Base-by-base conservation (phyloP, 164 flowering plant genomes). In the Vitis riparia region DNA sequence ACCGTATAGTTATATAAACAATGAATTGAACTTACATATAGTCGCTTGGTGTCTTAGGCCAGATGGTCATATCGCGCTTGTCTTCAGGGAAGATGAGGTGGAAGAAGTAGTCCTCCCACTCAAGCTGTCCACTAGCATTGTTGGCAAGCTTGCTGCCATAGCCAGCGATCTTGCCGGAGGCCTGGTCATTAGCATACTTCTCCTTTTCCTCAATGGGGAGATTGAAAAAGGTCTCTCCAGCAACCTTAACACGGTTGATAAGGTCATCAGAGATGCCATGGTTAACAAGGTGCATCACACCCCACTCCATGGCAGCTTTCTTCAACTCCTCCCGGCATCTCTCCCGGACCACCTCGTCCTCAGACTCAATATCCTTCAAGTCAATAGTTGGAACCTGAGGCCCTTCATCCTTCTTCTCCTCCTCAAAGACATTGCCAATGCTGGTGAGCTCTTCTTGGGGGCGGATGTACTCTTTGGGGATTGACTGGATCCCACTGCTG, bases 71-170 rank as follows among this genome's bases (percentile, higher is more conserved):
- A 63, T 91, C 89, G 2, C 91, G 76, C 78, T 91, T 89, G 19
- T 86, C 89, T 71, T 90, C 96, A 0, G 99, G 97, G 75, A 49
- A 88, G 16, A 78, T 65, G 59, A 83, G 83, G 71, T 94, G 99
- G 78, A 92, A 94, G 80, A 89, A 91, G 66, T 94, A 91, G 70
- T 94, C 99, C 78, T 89, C 95, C 98, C 98, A 94, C 82, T 94
- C 98, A n/a, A 89, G 91, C 74, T 81, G 89, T 6, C 95, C 97
- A 50, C 87, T 78, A 11, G 88, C 88, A 68, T 81, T 89, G 70
- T 91, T 95, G 0, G 96, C 97, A 0, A 95, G 85, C 84, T 95
- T 92, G 83, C 98, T 95, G 0, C 98, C 99, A 55, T 95, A 95
- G 5, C 99, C 98, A n/a, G 85, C 84, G 17, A 95, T 80, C 70